Percentiles rank a stretch among this genome's conserved stretches.
Conservation (phyloP, 2,329 filamentous ascomycete genomes). For the Nemania sp. region DNA sequence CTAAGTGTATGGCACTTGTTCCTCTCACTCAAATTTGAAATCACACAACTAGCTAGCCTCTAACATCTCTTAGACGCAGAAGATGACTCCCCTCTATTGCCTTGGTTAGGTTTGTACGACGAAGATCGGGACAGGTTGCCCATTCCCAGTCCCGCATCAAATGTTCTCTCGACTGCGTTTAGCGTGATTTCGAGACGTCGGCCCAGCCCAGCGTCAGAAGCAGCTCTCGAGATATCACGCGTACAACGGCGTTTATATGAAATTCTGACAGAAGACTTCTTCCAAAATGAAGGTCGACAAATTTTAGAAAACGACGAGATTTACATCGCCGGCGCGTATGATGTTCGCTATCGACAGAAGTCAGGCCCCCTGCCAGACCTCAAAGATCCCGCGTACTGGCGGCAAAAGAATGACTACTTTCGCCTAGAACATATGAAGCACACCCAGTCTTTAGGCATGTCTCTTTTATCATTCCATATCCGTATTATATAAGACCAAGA, state of each 20-base stretch:
- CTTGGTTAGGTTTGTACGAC: not conserved
- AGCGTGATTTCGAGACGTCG: not conserved
- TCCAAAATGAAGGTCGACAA: slow-evolving; percentile 9
- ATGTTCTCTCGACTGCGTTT: not conserved
- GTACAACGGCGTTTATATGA: not conserved
- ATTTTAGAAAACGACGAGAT: slow-evolving; percentile 21
- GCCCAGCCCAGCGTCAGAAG: not conserved
- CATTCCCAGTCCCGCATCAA: not conserved
- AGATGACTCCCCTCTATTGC: not conserved
- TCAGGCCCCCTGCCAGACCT: slow-evolving; percentile 11
- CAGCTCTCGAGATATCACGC: not conserved
- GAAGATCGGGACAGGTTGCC: not conserved
- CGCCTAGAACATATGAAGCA: not conserved
- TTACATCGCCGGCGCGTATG: not conserved
- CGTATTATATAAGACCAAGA: not conserved
- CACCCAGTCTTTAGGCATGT: not conserved
- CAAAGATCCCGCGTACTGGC: slow-evolving; percentile 3
- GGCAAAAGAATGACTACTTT: not conserved
- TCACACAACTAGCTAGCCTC: not conserved
- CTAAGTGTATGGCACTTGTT: not conserved
- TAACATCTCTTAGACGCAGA: not conserved
- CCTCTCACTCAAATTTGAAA: not conserved
- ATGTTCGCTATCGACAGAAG: slow-evolving; percentile 2
- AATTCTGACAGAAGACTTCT: not conserved
- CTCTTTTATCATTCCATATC: not conserved